Evolutionary conservation across 108 stramenopile species (phyloP), one percentile per base, ranked within the genome.

Genomic region (Cylindrotheca fusiformis): DNA sequence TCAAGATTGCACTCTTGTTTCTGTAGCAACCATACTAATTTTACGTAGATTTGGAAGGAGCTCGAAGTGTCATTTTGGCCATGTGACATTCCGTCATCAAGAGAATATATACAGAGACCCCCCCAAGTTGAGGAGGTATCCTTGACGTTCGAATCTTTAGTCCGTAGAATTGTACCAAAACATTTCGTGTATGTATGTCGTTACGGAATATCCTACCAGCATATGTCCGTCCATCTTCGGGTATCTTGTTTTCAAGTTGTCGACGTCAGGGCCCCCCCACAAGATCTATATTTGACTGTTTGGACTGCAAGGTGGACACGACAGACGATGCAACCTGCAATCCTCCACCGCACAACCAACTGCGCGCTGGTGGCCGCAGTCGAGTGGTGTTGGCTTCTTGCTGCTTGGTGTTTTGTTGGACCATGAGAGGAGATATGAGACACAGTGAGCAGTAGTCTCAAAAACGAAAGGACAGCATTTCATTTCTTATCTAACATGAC

Each of bases 401-500:
- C 36, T 41, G 36, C 14, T 14, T 41, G 36, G 6, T 6, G 10
- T 41, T 6, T 41, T 41, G 36, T 10, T 41, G 36, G 14, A 41
- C 6, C 36, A 6, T 10, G 14, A 6, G 14, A 41, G 36, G 36
- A 41, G 10, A 14, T 41, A 14, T 41, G 14, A 41, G n/a, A n/a
- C n/a, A n/a, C n/a, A n/a, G n/a, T n/a, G n/a, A n/a, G n/a, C n/a
- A n/a, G n/a, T n/a, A n/a, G n/a, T n/a, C n/a, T n/a, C n/a, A n/a
- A n/a, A n/a, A n/a, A n/a, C n/a, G 10, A 41, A 14, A 41, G 36
- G 14, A 6, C 6, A 41, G 6, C 36, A 14, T 41, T 41, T 41
- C 36, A 41, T 41, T 41, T 10, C 14, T 14, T 14, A 10, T 41
- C 36, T 41, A 6, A 14, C 36, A 71, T 71, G 70, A 63, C 67